Evolutionary conservation across 2,329 filamentous ascomycete species (phyloP).

Genomic region (Graphilbum sp.): DNA sequence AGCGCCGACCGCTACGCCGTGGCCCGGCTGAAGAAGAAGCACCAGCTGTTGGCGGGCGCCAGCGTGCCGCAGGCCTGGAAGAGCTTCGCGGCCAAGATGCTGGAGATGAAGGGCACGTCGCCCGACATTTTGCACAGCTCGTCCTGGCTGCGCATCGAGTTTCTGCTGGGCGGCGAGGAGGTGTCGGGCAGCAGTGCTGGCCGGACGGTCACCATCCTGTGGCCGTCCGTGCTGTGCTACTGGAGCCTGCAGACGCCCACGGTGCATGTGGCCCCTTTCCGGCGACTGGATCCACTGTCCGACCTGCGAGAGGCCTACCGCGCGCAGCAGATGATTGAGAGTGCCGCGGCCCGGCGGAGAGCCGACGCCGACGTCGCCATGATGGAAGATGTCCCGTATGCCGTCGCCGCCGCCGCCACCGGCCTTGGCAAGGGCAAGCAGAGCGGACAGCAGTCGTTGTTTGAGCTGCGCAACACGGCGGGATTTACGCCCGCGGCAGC

Average conservation of each 20-base stretch:
- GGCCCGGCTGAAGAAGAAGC: constrained; percentile 1
- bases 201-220: constrained; percentile 30
- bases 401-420: background rate
- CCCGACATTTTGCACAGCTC: constrained; percentile 24
- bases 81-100: constrained; percentile 30
- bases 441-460: background rate
- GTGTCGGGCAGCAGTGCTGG: constrained; percentile 14
- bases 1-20: background rate
- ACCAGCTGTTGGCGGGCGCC: background rate
- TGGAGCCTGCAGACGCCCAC: constrained; percentile 18
- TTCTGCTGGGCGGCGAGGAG: constrained; percentile 22
- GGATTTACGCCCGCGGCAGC: constrained; percentile 14
- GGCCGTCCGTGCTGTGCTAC: constrained; percentile 38
- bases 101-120: constrained; percentile 33
- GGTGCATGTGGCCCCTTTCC: constrained; percentile 2
- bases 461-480: too few relatives aligned
- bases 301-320: constrained; percentile 6
- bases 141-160: constrained; percentile 31
- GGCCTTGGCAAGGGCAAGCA: background rate
- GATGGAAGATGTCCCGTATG: constrained; percentile 6
- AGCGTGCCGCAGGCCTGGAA: constrained; percentile 9
- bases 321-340: constrained; percentile 3
- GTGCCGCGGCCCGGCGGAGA: background rate
- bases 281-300: constrained; percentile 6
- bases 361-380: constrained; percentile 3